Conservation (phyloP, 331 rosid genomes). For the Malus hybrid region DNA sequence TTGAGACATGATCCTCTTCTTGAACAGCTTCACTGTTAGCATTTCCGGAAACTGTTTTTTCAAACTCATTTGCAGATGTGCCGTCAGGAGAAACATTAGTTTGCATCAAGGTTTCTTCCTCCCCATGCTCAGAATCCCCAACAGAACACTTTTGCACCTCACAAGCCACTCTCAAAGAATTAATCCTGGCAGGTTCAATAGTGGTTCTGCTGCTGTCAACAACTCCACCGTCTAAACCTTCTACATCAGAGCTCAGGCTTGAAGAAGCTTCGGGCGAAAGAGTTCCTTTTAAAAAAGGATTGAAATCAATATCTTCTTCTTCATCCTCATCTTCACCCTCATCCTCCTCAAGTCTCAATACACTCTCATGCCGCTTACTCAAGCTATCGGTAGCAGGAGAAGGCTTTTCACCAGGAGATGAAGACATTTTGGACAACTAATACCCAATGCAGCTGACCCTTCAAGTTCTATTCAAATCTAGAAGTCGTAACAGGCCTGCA, state of each 20-base stretch:
- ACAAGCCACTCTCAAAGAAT: slow-evolving; percentile 16
- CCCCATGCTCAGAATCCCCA: slow-evolving; percentile 42
- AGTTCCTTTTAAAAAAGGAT: slow-evolving; percentile 60
- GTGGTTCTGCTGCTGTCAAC: slow-evolving; percentile 22
- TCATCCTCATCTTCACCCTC: slow-evolving; percentile 50
- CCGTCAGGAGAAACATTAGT: slow-evolving; percentile 19
- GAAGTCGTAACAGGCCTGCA: background rate
- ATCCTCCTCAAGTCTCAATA: slow-evolving; percentile 31
- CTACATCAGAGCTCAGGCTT: slow-evolving; percentile 83
- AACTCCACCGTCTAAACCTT: slow-evolving; percentile 55
- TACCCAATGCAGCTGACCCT: background rate
- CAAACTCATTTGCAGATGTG: slow-evolving; percentile 23
- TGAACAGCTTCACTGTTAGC: slow-evolving; percentile 25
- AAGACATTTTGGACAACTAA: slow-evolving; percentile 33
- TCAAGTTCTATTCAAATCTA: slow-evolving; percentile 10
- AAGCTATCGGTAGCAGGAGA: background rate
- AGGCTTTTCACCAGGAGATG: slow-evolving; percentile 26
- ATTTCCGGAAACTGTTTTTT: slow-evolving; percentile 5
- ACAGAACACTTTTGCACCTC: slow-evolving; percentile 20
- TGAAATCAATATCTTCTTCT: slow-evolving; percentile 77
- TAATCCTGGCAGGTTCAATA: slow-evolving; percentile 11
- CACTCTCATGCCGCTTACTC: slow-evolving; percentile 21
- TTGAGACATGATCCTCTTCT: slow-evolving; percentile 31
- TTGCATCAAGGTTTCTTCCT: slow-evolving; percentile 51
- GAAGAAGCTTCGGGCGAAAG: slow-evolving; percentile 77